Percentiles rank a stretch among this genome's conserved stretches.
Evolutionary conservation across 1,284 basidiomycete genomes (phyloP).

Genomic region (Singerocomus rubriflavus): DNA sequence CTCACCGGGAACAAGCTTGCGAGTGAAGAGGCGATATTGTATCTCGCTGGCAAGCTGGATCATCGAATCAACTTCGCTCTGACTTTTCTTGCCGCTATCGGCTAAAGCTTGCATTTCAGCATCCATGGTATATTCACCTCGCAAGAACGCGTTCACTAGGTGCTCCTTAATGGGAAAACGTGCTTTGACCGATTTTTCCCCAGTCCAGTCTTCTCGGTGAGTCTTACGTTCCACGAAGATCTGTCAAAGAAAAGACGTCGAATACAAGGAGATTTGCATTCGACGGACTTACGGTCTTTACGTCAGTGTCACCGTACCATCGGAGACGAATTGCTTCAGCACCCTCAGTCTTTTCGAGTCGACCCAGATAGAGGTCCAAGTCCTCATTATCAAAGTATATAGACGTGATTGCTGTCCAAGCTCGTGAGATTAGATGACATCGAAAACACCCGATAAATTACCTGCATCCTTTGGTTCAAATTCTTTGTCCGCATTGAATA

Average conservation of each 20-base stretch:
- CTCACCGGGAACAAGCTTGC: slow-evolving; percentile 78
- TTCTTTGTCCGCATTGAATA: slow-evolving; percentile 95
- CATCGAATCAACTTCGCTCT: slow-evolving; percentile 93
- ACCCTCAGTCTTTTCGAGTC: slow-evolving; percentile 97
- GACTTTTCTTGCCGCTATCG: slow-evolving; percentile 91
- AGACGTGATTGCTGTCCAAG: slow-evolving; percentile 68
- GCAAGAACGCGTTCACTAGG: slow-evolving; percentile 89
- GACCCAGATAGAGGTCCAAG: slow-evolving; percentile 95
- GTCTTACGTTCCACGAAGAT: slow-evolving; percentile 99
- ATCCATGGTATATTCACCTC: slow-evolving; percentile 92
- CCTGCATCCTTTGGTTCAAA: slow-evolving; percentile 88
- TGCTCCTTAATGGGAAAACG: slow-evolving; percentile 97
- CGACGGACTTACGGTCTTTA: slow-evolving; percentile 59
- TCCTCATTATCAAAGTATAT: slow-evolving; percentile 96
- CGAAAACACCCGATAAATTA: slow-evolving; percentile 29
- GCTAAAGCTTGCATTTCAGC: slow-evolving; percentile 89
- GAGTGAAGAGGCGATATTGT: slow-evolving; percentile 88
- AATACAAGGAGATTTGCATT: neutral
- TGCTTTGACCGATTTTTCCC: slow-evolving; percentile 98
- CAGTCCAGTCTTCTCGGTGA: slow-evolving; percentile 99
- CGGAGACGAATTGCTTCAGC: slow-evolving; percentile 95
- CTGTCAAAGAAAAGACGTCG: slow-evolving; percentile 35
- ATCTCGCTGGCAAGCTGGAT: slow-evolving; percentile 96
- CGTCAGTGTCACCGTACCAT: slow-evolving; percentile 95
- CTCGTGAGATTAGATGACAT: slow-evolving; percentile 5